Conservation (phyloP, 1,284 basidiomycete species). For the Veloboletus limbatus region DNA sequence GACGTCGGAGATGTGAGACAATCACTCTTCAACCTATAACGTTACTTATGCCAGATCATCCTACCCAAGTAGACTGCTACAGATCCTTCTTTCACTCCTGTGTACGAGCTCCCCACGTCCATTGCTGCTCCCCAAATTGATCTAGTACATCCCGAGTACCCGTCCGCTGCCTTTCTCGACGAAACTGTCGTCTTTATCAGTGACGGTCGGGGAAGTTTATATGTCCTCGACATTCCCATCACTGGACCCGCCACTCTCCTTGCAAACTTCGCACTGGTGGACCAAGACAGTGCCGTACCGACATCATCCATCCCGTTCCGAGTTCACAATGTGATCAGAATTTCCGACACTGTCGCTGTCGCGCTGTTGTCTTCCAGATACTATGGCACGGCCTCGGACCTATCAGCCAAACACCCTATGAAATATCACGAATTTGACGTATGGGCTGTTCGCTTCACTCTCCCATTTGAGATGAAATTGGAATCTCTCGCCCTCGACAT, state of each 20-base stretch:
- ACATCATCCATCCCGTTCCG: constrained; percentile 51
- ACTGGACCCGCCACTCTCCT: constrained; percentile 43
- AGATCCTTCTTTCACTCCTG: constrained; percentile 51
- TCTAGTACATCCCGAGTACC: constrained; percentile 65
- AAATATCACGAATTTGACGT: constrained; percentile 53
- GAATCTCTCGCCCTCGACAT: constrained; percentile 43
- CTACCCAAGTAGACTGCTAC: constrained; percentile 45
- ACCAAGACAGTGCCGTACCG: constrained; percentile 26
- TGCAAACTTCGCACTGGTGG: constrained; percentile 52
- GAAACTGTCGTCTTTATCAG: constrained; percentile 55
- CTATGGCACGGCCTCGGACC: constrained; percentile 30
- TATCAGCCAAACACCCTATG: constrained; percentile 17
- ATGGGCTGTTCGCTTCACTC: constrained; percentile 54
- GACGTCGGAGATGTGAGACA: constrained; percentile 53
- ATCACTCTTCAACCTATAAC: constrained; percentile 5
- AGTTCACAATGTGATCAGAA: constrained; percentile 46
- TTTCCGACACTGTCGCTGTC: constrained; percentile 40
- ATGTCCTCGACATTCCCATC: constrained; percentile 46
- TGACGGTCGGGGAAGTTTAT: constrained; percentile 72
- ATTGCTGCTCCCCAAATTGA: constrained; percentile 40
- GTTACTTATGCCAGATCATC: constrained; percentile 17
- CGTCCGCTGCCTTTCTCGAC: constrained; percentile 63
- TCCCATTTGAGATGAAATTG: constrained; percentile 37
- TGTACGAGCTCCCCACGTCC: constrained; percentile 60
- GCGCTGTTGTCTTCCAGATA: constrained; percentile 57